phyloP scores from a whole-genome alignment of 352 stramenopile species.

The Phytophthora rubi region DNA sequence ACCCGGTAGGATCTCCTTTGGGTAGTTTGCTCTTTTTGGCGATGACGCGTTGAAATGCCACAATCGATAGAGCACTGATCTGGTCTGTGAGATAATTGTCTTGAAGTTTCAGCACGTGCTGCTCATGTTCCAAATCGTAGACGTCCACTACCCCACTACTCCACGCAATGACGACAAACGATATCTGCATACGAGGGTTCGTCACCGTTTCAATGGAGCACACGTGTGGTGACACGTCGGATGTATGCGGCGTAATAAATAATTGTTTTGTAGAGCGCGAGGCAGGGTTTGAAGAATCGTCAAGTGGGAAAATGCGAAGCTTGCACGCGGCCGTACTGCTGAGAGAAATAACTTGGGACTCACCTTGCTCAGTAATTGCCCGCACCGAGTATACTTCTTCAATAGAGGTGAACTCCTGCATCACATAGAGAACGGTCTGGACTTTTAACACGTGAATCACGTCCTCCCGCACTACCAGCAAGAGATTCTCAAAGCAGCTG shows the following conservation, averaged over 20 bases:
- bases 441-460: slow-evolving; percentile 78
- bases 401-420: slow-evolving; percentile 27
- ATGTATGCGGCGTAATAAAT: slow-evolving; percentile 21
- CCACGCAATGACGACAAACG: slow-evolving; percentile 56
- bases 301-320: slow-evolving; percentile 26
- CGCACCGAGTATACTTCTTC: slow-evolving; percentile 36
- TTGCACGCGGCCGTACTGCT: slow-evolving; percentile 29
- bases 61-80: slow-evolving; percentile 43
- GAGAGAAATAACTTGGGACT: slow-evolving; percentile 28
- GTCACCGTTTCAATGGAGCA: slow-evolving; percentile 30
- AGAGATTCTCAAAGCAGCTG: slow-evolving; percentile 51
- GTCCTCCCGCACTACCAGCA: slow-evolving; percentile 58
- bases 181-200: slow-evolving; percentile 7
- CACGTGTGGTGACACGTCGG: slow-evolving; percentile 10
- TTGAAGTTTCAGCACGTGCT: slow-evolving; percentile 47
- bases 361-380: slow-evolving; percentile 14
- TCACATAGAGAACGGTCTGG: slow-evolving; percentile 47
- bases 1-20: slow-evolving; percentile 6
- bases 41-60: slow-evolving; percentile 12
- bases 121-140: slow-evolving; percentile 26
- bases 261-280: slow-evolving; percentile 6
- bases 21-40: not conserved
- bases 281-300: slow-evolving; percentile 5
- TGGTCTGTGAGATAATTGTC: slow-evolving; percentile 50
- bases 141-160: slow-evolving; percentile 58